phyloP scores from a whole-genome alignment of 2,329 filamentous ascomycete species.

The Sphaerulina vaccinii region DNA sequence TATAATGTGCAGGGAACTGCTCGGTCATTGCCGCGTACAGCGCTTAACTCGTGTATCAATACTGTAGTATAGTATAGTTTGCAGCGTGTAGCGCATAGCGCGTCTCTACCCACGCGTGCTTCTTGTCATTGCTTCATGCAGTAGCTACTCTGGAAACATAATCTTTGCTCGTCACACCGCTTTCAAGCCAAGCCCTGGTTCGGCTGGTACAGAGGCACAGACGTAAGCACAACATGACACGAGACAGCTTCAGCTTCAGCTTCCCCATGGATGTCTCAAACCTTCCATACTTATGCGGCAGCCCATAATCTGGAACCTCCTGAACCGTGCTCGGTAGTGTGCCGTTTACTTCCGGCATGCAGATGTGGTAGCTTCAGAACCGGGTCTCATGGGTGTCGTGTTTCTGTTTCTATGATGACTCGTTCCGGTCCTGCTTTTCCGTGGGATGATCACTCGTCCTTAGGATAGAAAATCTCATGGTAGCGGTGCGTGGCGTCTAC shows the following conservation, averaged over 20 bases:
- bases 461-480: slow-evolving; percentile 75
- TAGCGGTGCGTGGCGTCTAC: slow-evolving; percentile 83
- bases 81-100: too few relatives aligned
- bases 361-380: not conserved
- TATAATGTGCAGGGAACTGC: too few relatives aligned
- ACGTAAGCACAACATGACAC: not conserved
- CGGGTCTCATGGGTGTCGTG: not conserved
- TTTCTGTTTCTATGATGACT: too few relatives aligned
- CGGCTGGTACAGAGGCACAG: too few relatives aligned
- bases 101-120: too few relatives aligned
- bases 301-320: not conserved
- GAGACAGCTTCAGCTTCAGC: not conserved
- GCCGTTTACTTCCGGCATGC: not conserved
- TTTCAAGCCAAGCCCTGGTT: too few relatives aligned
- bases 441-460: slow-evolving; percentile 20
- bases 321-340: not conserved
- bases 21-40: not conserved
- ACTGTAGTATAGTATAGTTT: not conserved
- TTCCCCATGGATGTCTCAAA: not conserved
- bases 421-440: too few relatives aligned
- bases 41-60: slow-evolving; percentile 1
- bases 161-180: too few relatives aligned
- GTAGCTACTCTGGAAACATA: too few relatives aligned
- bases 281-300: not conserved
- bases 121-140: too few relatives aligned